Evolutionary conservation across 1,284 basidiomycete genomes (phyloP).

Genomic region (Irpex lacteus): DNA sequence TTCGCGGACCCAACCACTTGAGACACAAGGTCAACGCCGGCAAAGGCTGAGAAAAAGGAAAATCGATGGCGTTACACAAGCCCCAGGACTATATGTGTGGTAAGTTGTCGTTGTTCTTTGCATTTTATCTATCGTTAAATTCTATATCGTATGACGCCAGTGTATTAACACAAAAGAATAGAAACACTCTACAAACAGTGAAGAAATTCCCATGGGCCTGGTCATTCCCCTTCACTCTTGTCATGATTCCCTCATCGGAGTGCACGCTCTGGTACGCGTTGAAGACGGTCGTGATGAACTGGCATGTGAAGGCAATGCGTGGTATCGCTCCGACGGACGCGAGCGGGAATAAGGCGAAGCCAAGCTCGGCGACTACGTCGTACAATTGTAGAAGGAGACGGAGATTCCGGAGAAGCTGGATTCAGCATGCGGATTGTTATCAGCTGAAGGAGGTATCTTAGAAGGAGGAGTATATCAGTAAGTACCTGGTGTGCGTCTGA

Average conservation of each 20-base stretch:
- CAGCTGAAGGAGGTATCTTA: conserved; percentile 29
- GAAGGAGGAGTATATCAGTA: conserved; percentile 41
- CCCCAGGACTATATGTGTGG: conserved; percentile 26
- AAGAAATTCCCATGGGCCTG: too few relatives aligned
- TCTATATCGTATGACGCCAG: not conserved
- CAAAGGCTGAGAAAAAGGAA: conserved; percentile 35
- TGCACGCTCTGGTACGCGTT: conserved; percentile 68
- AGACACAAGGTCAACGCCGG: conserved; percentile 38
- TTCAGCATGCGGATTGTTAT: conserved; percentile 50
- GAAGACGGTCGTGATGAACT: conserved; percentile 69
- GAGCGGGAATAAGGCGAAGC: conserved; percentile 22
- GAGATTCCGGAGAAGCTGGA: conserved; percentile 70
- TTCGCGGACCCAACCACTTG: conserved; percentile 27
- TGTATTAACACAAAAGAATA: too few relatives aligned
- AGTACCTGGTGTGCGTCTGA: conserved; percentile 40
- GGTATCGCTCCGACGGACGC: too few relatives aligned
- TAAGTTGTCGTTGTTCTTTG: conserved; percentile 16
- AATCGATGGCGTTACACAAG: conserved; percentile 32
- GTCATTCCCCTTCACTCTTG: too few relatives aligned
- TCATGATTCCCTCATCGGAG: conserved; percentile 47
- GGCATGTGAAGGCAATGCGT: conserved; percentile 26
- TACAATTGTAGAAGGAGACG: conserved; percentile 58
- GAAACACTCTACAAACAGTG: too few relatives aligned
- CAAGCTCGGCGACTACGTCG: not conserved
- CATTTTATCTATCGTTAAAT: not conserved